Percentiles rank a stretch among this genome's conserved stretches.
phyloP scores from a whole-genome alignment of 345 rosid genomes.

The Melaleuca alternifolia region DNA sequence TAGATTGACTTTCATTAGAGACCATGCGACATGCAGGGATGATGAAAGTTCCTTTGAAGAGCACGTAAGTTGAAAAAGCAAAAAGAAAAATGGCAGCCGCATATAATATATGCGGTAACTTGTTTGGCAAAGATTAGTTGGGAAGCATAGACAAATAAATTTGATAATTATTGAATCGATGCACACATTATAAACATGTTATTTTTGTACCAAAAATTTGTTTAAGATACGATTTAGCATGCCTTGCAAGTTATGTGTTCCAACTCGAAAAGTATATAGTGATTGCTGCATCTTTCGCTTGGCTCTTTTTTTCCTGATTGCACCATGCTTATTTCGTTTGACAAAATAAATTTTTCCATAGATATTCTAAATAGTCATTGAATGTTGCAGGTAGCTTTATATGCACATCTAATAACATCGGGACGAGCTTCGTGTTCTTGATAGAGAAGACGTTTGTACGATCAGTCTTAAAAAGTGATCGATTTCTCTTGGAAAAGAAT shows the following conservation, averaged over 20 bases:
- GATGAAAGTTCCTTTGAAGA: not conserved
- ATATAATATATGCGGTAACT: not conserved
- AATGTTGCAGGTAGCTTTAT: no score
- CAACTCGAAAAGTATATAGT: not conserved
- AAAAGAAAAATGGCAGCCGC: not conserved
- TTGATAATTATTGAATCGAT: not conserved
- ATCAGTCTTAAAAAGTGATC: not conserved
- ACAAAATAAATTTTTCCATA: no score
- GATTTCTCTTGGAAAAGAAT: not conserved
- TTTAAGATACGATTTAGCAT: not conserved
- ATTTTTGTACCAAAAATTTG: no score
- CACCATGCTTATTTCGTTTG: not conserved
- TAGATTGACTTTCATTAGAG: not conserved
- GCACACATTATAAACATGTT: no score
- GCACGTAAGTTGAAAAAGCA: not conserved
- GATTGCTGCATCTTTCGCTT: not conserved
- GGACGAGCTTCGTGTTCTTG: no score
- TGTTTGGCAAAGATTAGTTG: not conserved
- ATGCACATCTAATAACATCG: no score
- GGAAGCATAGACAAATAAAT: not conserved
- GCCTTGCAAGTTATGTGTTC: not conserved
- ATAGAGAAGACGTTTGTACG: no score
- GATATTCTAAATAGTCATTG: no score
- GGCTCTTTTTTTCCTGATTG: not conserved
- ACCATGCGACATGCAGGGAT: not conserved